These are phyloP conservation scores for Nidula niveotomentosa DNA, from an alignment of 1,284 basidiomycete species.

Conservation along the genomic window DNA sequence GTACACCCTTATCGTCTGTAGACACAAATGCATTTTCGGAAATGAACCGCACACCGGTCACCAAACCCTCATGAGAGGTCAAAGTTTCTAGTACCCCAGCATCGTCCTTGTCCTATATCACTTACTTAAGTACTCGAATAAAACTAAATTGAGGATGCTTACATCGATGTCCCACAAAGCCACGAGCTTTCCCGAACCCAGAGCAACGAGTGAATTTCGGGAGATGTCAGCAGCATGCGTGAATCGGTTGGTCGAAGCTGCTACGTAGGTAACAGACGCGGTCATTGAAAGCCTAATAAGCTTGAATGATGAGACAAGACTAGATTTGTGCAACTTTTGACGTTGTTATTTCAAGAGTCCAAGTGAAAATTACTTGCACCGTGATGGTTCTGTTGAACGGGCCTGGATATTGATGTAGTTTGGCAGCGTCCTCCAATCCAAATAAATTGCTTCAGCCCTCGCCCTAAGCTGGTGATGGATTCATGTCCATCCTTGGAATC, in stretches of 20 bases:
- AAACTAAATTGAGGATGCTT: conserved; percentile 8
- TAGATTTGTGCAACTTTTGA: too few relatives aligned
- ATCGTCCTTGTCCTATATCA: conserved; percentile 42
- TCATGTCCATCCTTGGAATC: conserved; percentile 68
- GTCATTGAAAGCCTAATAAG: conserved; percentile 17
- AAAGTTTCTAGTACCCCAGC: conserved; percentile 69
- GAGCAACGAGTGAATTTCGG: conserved; percentile 62
- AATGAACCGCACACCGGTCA: conserved; percentile 77
- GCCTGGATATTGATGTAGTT: too few relatives aligned
- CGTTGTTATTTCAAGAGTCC: too few relatives aligned
- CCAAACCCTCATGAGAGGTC: conserved; percentile 70
- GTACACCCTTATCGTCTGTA: conserved; percentile 71
- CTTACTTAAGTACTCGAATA: conserved; percentile 10
- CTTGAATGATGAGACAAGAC: too few relatives aligned
- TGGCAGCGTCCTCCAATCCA: not conserved
- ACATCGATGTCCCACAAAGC: conserved; percentile 75
- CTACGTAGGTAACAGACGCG: conserved; percentile 61
- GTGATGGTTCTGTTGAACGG: too few relatives aligned
- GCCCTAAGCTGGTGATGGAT: not conserved
- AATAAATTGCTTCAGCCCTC: not conserved
- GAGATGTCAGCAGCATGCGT: conserved; percentile 63
- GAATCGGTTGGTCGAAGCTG: conserved; percentile 79
- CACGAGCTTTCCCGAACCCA: conserved; percentile 76
- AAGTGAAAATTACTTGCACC: too few relatives aligned
- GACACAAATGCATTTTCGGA: conserved; percentile 53